Base-by-base conservation (phyloP, 1,284 basidiomycete species). In the Fomes fomentarius region DNA sequence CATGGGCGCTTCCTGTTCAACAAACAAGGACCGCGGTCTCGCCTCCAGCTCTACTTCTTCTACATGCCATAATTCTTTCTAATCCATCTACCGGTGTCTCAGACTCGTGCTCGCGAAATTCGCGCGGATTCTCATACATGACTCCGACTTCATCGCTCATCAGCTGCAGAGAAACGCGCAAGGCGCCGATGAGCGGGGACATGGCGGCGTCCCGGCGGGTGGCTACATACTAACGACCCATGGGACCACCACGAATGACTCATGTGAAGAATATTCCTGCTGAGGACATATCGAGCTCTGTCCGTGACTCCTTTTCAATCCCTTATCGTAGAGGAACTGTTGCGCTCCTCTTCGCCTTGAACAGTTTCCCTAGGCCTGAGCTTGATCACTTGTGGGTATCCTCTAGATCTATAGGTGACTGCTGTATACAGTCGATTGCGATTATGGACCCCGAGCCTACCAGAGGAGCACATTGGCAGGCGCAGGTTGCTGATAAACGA, bases 401-500 rank as follows among this genome's bases (percentile, higher is more conserved):
- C n/a, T n/a, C n/a, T n/a, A n/a, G n/a, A n/a, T n/a, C n/a, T n/a
- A n/a, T n/a, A n/a, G n/a, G n/a, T n/a, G n/a, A n/a, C n/a, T n/a
- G n/a, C n/a, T n/a, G n/a, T n/a, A n/a, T n/a, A n/a, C n/a, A n/a
- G n/a, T n/a, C 14, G 34, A 35, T 17, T 17, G 14, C 10, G 25
- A 39, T 30, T 22, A 57, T 56, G 52, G 26, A 19, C 4, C 34
- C 51, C 10, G n/a, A 53, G n/a, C 11, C 37, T 7, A 5, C 42
- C 3, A 39, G 5, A 4, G 26, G 21, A 4, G 15, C 33, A 0
- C 21, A 38, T 19, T 65, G 64, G 64, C 34, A 62, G 38, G 54
- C 50, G 14, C 54, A 48, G 6, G 56, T 61, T 26, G 56, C 67
- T 0, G 67, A 70, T 34, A 77, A 80, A 63, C 70, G 71, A 45